These are phyloP conservation scores for Paxillus ammoniavirescens DNA, from an alignment of 768 basidiomycete genomes.

Conservation along the genomic window DNA sequence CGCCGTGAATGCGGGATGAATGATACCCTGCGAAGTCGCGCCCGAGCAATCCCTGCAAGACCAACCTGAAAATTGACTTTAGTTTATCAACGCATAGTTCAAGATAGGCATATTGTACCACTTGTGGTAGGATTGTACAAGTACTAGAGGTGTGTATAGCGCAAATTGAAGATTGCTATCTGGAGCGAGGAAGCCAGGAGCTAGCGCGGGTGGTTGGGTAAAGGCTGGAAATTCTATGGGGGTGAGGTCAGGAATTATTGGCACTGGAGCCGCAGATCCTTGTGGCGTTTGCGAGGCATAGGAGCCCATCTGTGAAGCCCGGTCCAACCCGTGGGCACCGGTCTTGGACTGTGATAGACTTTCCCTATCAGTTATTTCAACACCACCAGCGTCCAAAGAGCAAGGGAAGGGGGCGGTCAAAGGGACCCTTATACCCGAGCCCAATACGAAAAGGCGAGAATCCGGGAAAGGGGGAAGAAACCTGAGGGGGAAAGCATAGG, in stretches of 20 bases:
- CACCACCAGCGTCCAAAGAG: neutral
- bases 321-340: neutral
- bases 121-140: constrained; percentile 61
- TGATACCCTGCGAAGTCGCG: constrained; percentile 29
- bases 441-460: neutral
- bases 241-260: constrained; percentile 46
- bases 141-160: constrained; percentile 71
- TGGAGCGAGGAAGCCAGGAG: constrained; percentile 64
- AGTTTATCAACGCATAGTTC: neutral
- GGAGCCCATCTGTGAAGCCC: constrained; percentile 7
- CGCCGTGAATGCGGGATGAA: constrained; percentile 57
- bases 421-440: neutral
- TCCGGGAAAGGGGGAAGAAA: too few relatives aligned
- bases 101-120: constrained; percentile 33
- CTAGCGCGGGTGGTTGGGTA: constrained; percentile 71
- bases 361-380: constrained; percentile 4
- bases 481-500: too few relatives aligned
- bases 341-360: neutral
- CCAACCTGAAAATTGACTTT: constrained; percentile 44
- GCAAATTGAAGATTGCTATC: constrained; percentile 77
- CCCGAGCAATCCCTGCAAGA: constrained; percentile 48
- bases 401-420: neutral
- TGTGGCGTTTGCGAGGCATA: constrained; percentile 7
- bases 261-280: constrained; percentile 2
- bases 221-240: constrained; percentile 65